Evolutionary conservation across 2,329 filamentous ascomycete species (phyloP).

Genomic region (Dactylonectria macrodidyma): DNA sequence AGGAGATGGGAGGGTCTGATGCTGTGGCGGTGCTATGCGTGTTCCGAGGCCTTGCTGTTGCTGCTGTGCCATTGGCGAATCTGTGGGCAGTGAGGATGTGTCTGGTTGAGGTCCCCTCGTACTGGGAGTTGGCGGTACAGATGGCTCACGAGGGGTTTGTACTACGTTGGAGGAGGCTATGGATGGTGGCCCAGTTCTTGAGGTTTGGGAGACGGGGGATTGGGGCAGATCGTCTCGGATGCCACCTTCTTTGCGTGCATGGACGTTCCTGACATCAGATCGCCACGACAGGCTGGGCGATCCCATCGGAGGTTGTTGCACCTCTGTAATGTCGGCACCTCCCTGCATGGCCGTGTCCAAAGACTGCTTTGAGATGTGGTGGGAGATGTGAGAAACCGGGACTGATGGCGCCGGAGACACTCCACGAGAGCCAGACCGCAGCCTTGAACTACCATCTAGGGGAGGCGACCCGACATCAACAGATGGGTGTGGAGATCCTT

Average conservation of each 20-base stretch:
- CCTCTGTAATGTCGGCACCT: conserved; percentile 24
- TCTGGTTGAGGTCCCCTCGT: conserved; percentile 35
- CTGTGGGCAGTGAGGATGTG: conserved; percentile 36
- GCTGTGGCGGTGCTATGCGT: conserved; percentile 33
- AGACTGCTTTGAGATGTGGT: conserved; percentile 41
- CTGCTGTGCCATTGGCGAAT: conserved; percentile 35
- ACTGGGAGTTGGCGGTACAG: conserved; percentile 24
- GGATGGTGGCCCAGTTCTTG: conserved; percentile 42
- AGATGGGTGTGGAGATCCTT: conserved; percentile 33
- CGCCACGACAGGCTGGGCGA: conserved; percentile 37
- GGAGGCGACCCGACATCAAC: conserved; percentile 28
- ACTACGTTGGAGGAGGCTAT: conserved; percentile 43
- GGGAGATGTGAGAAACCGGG: conserved; percentile 33
- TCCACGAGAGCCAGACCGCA: conserved; percentile 37
- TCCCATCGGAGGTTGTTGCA: conserved; percentile 33
- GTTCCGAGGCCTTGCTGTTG: conserved; percentile 22
- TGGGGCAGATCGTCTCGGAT: conserved; percentile 37
- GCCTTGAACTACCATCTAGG: conserved; percentile 28
- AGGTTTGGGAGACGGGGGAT: conserved; percentile 45
- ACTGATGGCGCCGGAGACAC: conserved; percentile 33
- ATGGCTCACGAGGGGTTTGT: conserved; percentile 45
- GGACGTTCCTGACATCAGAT: conserved; percentile 27
- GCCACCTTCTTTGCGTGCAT: conserved; percentile 25
- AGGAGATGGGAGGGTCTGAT: conserved; percentile 26
- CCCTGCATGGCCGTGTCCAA: conserved; percentile 38